Base-by-base conservation (phyloP, 75 land plant genomes). In the Ceratopteris richardii region DNA sequence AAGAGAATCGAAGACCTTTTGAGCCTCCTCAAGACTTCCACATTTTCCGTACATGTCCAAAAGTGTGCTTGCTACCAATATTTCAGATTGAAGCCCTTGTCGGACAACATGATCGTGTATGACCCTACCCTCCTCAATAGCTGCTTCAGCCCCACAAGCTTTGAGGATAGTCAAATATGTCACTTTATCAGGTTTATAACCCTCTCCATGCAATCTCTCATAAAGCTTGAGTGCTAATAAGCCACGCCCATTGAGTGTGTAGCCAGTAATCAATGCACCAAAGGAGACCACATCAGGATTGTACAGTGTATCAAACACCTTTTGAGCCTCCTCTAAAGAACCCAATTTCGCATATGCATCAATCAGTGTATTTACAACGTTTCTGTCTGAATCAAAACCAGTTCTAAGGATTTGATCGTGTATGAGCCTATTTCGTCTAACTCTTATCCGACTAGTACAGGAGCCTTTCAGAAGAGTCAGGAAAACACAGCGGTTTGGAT, bases 1-100 rank as follows among this genome's bases (percentile, higher is more conserved):
- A 22, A 29, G 16, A 1, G 24, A 24, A 54, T 54, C 69, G 33
- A 70, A 70, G 9, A 48, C 36, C 14, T 46, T 17, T 1, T 30
- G n/a, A 14, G 73, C 73, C n/a, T 57, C 70, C 31, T 65, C 39
- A 0, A 70, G 17, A 29, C 51, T 70, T 22, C 70, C 71, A 66
- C 57, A 42, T 47, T 66, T 66, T 11, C 53, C 36, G 51, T 69
- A 69, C 63, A 64, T 70, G 59, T 30, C 62, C 28, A 70, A 18
- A 27, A 70, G 33, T 13, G 69, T 21, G 47, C 37, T 70, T 40
- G 27, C 72, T 10, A 64, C 47, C 25, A 22, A n/a, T 20, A 64
- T 17, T 9, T 70, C 60, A 9, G 67, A 64, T 29, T 54, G 60
- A 56, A 63, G 43, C 16, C 27, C 68, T 23, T 22, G 25, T 18